Conservation (phyloP, 2,329 filamentous ascomycete genomes). For the Ciborinia camelliae region DNA sequence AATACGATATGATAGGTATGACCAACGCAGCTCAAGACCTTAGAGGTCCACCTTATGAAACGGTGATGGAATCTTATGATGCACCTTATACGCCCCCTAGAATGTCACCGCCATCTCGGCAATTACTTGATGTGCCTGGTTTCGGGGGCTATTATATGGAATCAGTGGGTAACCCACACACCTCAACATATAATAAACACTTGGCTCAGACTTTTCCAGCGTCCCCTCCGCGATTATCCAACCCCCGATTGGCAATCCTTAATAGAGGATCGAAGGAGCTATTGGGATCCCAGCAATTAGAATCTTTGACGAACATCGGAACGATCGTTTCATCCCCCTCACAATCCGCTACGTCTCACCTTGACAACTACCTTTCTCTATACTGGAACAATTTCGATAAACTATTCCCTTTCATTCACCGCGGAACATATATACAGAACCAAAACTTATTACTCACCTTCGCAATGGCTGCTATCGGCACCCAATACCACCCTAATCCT, state of each 20-base stretch:
- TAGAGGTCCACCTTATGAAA: conserved; percentile 29
- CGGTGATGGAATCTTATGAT: conserved; percentile 31
- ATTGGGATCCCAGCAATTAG: conserved; percentile 27
- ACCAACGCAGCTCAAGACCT: conserved; percentile 29
- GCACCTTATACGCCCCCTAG: conserved; percentile 30
- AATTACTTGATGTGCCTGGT: conserved; percentile 33
- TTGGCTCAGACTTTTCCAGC: conserved; percentile 36
- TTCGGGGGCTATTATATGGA: conserved; percentile 34
- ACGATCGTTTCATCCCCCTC: conserved; percentile 20
- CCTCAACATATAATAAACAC: conserved; percentile 34
- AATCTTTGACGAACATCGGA: conserved; percentile 21
- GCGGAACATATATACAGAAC: conserved; percentile 29
- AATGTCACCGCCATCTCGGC: conserved; percentile 30
- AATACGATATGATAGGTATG: conserved; percentile 8
- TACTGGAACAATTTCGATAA: conserved; percentile 34
- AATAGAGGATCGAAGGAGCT: conserved; percentile 29
- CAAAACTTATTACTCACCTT: conserved; percentile 29
- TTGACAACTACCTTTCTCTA: conserved; percentile 31
- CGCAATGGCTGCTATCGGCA: conserved; percentile 36
- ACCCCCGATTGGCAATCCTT: conserved; percentile 31
- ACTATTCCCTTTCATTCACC: conserved; percentile 34
- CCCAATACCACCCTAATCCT: conserved; percentile 32
- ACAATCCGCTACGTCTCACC: conserved; percentile 23
- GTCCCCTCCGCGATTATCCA: conserved; percentile 31
- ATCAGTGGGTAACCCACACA: conserved; percentile 38